A percentile compares a stretch with the other conserved stretches of the same genome.
phyloP scores from a whole-genome alignment of 805 yeast genomes.

The Yarrowia keelungensis region DNA sequence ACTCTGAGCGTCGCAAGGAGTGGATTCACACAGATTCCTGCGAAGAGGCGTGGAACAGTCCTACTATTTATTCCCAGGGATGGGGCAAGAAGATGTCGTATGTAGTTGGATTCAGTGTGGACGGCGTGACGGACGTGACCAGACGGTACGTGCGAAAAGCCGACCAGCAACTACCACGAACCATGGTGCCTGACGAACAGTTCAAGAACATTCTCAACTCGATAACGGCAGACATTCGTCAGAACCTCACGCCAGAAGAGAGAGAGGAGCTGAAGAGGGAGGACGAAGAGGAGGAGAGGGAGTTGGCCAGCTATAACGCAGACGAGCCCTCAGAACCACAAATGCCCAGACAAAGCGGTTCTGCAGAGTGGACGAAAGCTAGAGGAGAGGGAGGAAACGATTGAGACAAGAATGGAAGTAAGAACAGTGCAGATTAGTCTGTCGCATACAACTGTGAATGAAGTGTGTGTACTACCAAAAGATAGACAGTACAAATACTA shows the following conservation, averaged over 20 bases:
- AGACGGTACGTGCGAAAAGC: conserved; percentile 63
- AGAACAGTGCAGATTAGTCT: too few relatives aligned
- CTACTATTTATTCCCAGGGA: conserved; percentile 74
- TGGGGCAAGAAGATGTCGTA: conserved; percentile 97
- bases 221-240: conserved; percentile 52
- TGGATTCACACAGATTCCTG: conserved; percentile 94
- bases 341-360: conserved; percentile 76
- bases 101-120: conserved; percentile 68
- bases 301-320: conserved; percentile 44
- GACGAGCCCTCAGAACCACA: conserved; percentile 40
- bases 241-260: conserved; percentile 49
- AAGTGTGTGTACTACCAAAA: too few relatives aligned
- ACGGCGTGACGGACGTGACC: conserved; percentile 74
- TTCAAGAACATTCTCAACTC: conserved; percentile 51
- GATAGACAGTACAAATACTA: too few relatives aligned
- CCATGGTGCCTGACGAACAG: conserved; percentile 54
- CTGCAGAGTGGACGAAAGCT: conserved; percentile 71
- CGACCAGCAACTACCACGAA: conserved; percentile 57
- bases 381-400: conserved; percentile 77
- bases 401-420: neutral
- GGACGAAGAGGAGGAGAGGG: conserved; percentile 48
- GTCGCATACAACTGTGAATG: too few relatives aligned
- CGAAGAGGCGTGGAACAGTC: conserved; percentile 85
- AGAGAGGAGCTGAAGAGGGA: conserved; percentile 52
- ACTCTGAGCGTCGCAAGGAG: conserved; percentile 61